Evolutionary conservation across 2,329 filamentous ascomycete genomes (phyloP).

Genomic region (Cyclaneusma minus): DNA sequence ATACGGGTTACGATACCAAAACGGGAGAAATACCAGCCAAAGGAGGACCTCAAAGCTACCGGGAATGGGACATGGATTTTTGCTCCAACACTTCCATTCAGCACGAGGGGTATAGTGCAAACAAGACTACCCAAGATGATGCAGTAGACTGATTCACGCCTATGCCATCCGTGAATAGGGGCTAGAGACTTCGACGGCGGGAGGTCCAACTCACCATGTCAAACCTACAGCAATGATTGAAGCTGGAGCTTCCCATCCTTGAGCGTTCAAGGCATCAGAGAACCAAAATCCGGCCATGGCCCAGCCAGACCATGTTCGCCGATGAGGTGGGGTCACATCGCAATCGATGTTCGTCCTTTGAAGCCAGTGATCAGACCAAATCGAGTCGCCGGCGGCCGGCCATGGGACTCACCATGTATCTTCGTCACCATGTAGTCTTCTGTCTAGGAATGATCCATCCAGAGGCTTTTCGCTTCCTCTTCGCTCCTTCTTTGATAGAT

Average conservation of each 20-base stretch:
- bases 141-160: conserved; percentile 12
- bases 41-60: conserved; percentile 25
- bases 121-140: conserved; percentile 46
- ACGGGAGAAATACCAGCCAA: conserved; percentile 27
- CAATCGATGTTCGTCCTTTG: conserved; percentile 28
- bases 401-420: conserved; percentile 14
- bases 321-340: conserved; percentile 27
- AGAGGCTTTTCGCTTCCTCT: conserved; percentile 19
- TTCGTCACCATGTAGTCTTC: conserved; percentile 21
- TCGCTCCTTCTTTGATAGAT: conserved; percentile 17
- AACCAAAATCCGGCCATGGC: conserved; percentile 29
- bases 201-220: conserved; percentile 23
- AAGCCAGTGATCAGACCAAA: no score
- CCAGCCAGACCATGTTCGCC: conserved; percentile 26
- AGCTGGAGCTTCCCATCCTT: conserved; percentile 27
- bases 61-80: conserved; percentile 29
- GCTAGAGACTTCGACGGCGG: no score
- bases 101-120: conserved; percentile 28
- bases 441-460: conserved; percentile 26
- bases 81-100: conserved; percentile 30
- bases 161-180: conserved; percentile 1
- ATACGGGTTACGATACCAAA: conserved; percentile 23
- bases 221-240: conserved; percentile 29
- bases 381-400: no score
- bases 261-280: conserved; percentile 26